Base-by-base conservation (phyloP, 2,329 filamentous ascomycete species). In the Curvularia spicifera region DNA sequence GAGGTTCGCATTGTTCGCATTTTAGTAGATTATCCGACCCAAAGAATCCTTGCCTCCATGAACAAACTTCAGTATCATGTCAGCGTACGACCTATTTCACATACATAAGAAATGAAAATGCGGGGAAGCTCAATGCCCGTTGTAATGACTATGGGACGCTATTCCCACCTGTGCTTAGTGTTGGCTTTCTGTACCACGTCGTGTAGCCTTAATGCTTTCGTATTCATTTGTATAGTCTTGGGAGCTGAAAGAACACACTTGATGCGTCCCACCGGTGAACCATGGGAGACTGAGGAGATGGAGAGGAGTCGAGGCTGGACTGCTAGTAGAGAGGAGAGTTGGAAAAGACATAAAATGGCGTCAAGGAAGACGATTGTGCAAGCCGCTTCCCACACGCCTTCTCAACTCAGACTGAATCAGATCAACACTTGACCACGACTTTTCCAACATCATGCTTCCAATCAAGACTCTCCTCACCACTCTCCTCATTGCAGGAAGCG, bases 381-480 rank as follows among this genome's bases (percentile, higher is more conserved):
- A 4, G 10, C 8, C 13, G 24, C n/a, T 5, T 40, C 24, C 13
- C 40, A 35, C 24, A 50, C 40, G 47, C 35, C 18, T 40, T 40
- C 24, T 50, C 24, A 50, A 29, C 9, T 15, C 24, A 13, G 33
- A 29, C 28, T 40, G n/a, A 20, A 40, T 20, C 10, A 28, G 12
- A 39, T 12, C 24, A 13, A 29, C 1, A 13, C 22, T 40, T 13
- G 5, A 29, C 2, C 6, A 37, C 13, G 18, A 18, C 35, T n/a
- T n/a, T 37, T 18, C 5, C 15, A 37, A 18, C 29, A 37, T 13
- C 22, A 57, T 57, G 54, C 48, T 52, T 51, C 43, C 43, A 26
- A 48, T 43, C 37, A 57, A 52, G 39, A 39, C 54, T 49, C 33
- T 57, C 35, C 13, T 57, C 7, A 15, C 47, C 18, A 22, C 54